Evolutionary conservation across 2,329 filamentous ascomycete species (phyloP).

Genomic region (Alternaria longipes): DNA sequence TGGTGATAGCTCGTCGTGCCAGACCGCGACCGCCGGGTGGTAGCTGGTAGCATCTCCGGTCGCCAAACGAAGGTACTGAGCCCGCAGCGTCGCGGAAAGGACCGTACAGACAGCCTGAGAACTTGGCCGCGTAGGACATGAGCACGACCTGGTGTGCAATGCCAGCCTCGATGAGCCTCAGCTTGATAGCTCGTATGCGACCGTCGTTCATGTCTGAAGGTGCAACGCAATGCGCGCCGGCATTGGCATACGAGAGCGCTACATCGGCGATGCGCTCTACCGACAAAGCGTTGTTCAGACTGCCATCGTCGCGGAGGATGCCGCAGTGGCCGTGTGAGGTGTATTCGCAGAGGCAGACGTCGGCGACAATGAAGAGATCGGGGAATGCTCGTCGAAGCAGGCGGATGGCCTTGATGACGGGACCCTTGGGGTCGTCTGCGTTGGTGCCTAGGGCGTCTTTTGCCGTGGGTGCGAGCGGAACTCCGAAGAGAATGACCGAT

Average conservation of each 20-base stretch:
- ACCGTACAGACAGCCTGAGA: constrained; percentile 94
- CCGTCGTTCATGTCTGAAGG: constrained; percentile 99
- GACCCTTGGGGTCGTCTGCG: constrained; percentile 91
- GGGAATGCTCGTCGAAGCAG: constrained; percentile 87
- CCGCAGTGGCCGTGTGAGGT: constrained; percentile 98
- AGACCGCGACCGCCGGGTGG: constrained; percentile 91
- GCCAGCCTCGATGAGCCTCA: constrained; percentile 94
- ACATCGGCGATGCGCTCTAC: constrained; percentile 96
- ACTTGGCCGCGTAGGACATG: constrained; percentile 99
- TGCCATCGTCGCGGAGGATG: constrained; percentile 91
- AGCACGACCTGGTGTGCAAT: constrained; percentile 90
- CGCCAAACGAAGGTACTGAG: constrained; percentile 88
- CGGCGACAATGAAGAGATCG: constrained; percentile 86
- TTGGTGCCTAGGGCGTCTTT: constrained; percentile 93
- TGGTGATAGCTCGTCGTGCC: constrained; percentile 85
- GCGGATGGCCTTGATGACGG: constrained; percentile 87
- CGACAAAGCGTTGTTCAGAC: constrained; percentile 89
- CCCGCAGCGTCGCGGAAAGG: constrained; percentile 97
- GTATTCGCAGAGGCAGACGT: constrained; percentile 98
- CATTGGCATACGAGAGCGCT: constrained; percentile 95
- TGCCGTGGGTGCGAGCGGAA: constrained; percentile 79
- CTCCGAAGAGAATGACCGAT: constrained; percentile 95
- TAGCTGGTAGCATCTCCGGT: constrained; percentile 95
- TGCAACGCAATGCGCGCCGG: constrained; percentile 94
- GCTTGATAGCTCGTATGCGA: constrained; percentile 94